phyloP scores from a whole-genome alignment of 2,329 filamentous ascomycete genomes.

The Didymosphaeria variabile region DNA sequence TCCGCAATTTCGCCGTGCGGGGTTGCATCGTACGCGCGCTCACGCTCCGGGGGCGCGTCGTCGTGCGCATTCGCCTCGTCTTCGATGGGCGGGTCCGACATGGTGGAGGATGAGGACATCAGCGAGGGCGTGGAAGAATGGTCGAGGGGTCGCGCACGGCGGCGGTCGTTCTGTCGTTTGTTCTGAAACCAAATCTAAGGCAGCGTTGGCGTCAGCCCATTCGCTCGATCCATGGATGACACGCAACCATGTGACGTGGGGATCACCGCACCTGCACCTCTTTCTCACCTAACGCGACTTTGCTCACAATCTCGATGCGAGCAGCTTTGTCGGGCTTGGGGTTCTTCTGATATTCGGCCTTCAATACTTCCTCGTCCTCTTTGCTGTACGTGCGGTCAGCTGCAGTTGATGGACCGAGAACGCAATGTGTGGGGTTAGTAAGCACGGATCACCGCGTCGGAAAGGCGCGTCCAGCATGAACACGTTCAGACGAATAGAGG shows the following conservation, averaged over 20 bases:
- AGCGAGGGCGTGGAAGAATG: constrained; percentile 42
- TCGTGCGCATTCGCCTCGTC: constrained; percentile 38
- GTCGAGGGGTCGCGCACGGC: constrained; percentile 81
- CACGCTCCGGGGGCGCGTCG: constrained; percentile 28
- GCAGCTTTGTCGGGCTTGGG: constrained; percentile 91
- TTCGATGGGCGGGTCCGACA: constrained; percentile 46
- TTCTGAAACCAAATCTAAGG: constrained; percentile 97
- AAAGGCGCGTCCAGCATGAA: constrained; percentile 27
- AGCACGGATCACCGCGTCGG: constrained; percentile 37
- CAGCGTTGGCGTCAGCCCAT: constrained; percentile 36
- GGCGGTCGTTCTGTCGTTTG: constrained; percentile 87
- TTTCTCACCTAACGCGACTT: constrained; percentile 90
- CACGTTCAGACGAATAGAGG: constrained; percentile 14
- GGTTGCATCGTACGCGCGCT: constrained; percentile 25
- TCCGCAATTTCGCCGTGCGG: constrained; percentile 21
- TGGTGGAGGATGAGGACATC: constrained; percentile 48
- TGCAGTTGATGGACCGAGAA: constrained; percentile 18
- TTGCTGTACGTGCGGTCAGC: constrained; percentile 44
- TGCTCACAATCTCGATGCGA: constrained; percentile 82
- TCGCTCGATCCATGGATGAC: constrained; percentile 19
- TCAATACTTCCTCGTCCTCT: constrained; percentile 88
- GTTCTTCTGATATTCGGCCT: constrained; percentile 84
- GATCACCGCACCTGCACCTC: constrained; percentile 83
- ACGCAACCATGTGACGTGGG: constrained; percentile 40
- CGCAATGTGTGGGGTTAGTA: constrained; percentile 9